A percentile compares a stretch with the other conserved stretches of the same genome.
These are phyloP conservation scores for Puccinellia tenuiflora DNA, from an alignment of 176 grass and related monocot genomes.

Conservation along the genomic window DNA sequence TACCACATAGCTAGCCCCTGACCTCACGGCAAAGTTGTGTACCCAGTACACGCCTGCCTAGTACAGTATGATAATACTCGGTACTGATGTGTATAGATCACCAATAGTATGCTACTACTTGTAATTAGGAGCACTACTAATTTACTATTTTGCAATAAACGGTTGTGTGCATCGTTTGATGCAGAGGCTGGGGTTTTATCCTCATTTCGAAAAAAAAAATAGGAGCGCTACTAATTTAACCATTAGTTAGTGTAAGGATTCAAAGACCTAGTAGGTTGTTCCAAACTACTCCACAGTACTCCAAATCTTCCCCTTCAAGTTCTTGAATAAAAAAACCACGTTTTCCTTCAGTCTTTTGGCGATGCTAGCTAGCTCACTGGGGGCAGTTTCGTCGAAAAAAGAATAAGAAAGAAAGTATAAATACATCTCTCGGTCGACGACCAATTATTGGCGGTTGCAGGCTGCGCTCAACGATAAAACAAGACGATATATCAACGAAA, in stretches of 20 bases:
- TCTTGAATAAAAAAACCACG: neutral
- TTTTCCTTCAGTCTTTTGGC: neutral
- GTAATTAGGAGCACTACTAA: neutral
- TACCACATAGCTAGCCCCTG: neutral
- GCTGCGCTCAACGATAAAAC: neutral
- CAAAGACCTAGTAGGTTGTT: neutral
- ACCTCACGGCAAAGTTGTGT: conserved; percentile 1
- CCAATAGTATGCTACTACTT: neutral
- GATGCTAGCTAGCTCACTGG: neutral
- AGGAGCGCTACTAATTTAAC: too few species aligned
- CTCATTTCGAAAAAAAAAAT: too few species aligned
- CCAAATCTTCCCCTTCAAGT: neutral
- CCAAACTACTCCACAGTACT: neutral
- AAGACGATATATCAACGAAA: neutral
- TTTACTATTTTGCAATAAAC: too few species aligned
- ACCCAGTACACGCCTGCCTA: neutral
- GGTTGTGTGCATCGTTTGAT: too few species aligned
- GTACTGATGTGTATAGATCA: neutral
- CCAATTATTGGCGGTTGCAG: conserved; percentile 5
- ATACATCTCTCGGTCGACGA: neutral
- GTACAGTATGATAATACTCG: neutral
- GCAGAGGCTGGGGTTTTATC: too few species aligned
- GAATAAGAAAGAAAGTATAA: neutral
- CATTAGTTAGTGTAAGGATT: neutral
- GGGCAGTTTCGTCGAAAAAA: neutral